A percentile compares a stretch with the other conserved stretches of the same genome.
Evolutionary conservation across 768 basidiomycete genomes (phyloP).

Genomic region (Suillus paluster): DNA sequence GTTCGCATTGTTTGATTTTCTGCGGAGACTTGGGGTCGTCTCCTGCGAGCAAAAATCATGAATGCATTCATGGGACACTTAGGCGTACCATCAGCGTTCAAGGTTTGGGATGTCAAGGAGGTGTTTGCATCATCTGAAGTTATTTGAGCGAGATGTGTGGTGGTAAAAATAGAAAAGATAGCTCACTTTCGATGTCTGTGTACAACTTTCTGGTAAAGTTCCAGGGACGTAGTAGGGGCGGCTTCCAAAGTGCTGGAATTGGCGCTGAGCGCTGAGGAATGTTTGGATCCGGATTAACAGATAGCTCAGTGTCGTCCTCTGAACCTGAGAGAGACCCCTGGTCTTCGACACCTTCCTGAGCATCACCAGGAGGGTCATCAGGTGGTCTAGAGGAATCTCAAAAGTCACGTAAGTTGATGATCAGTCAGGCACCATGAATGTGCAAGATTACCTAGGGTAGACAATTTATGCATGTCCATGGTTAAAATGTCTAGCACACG

Average conservation of each 20-base stretch:
- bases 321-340: slow-evolving; percentile 59
- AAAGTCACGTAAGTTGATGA: no score
- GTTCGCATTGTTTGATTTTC: slow-evolving; percentile 90
- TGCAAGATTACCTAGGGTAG: no score
- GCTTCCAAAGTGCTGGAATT: no score
- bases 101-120: slow-evolving; percentile 73
- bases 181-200: slow-evolving; percentile 50
- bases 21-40: slow-evolving; percentile 83
- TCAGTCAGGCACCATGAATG: no score
- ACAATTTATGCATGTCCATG: no score
- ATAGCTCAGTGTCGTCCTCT: slow-evolving; percentile 54
- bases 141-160: slow-evolving; percentile 18
- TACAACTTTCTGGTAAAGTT: no score
- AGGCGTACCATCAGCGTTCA: slow-evolving; percentile 86
- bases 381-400: no score
- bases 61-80: slow-evolving; percentile 94
- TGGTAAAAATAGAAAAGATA: slow-evolving; percentile 10
- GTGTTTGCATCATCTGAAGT: slow-evolving; percentile 43
- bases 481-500: no score
- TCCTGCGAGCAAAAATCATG: slow-evolving; percentile 88
- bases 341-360: no score
- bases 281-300: slow-evolving; percentile 33
- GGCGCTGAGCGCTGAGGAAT: no score
- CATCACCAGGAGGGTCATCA: no score
- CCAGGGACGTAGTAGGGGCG: no score